These are phyloP conservation scores for Sarcomyxa edulis DNA, from an alignment of 768 basidiomycete genomes.

Conservation along the genomic window DNA sequence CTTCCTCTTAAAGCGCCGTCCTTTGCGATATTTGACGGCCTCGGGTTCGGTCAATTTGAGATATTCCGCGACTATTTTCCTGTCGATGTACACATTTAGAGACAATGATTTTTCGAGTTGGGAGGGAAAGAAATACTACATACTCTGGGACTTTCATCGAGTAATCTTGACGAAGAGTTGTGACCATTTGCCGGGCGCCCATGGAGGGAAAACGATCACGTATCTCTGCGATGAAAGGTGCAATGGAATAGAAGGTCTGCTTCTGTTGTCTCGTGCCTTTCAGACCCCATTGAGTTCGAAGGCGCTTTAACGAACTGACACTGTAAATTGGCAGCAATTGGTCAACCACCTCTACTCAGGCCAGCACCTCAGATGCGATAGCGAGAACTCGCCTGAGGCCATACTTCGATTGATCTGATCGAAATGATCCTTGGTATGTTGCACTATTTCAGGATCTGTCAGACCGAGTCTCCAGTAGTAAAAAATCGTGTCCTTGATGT, in stretches of 20 bases:
- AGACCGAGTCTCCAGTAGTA: conserved; percentile 10
- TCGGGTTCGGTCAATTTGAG: conserved; percentile 11
- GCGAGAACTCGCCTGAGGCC: conserved; percentile 7
- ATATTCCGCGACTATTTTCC: conserved; percentile 4
- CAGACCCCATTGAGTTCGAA: conserved; percentile 4
- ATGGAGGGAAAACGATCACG: conserved; percentile 4
- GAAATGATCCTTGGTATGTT: conserved; percentile 8
- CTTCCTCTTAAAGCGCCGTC: conserved; percentile 12
- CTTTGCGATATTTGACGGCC: conserved; percentile 2
- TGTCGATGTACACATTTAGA: background rate
- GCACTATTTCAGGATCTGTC: conserved; percentile 4
- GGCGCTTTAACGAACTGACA: conserved; percentile 3
- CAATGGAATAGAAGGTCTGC: conserved; percentile 1
- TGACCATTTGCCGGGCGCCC: conserved; percentile 7
- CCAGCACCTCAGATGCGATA: background rate
- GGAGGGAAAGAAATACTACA: background rate
- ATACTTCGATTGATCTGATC: conserved; percentile 3
- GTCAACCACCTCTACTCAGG: background rate
- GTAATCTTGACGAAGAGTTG: conserved; percentile 1
- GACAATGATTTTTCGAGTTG: background rate
- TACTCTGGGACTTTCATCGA: conserved; percentile 11
- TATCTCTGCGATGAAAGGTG: background rate
- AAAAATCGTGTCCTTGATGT: conserved; percentile 1
- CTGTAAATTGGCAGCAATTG: conserved; percentile 2
- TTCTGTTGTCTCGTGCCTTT: conserved; percentile 7